A percentile compares a stretch with the other conserved stretches of the same genome.
phyloP scores from a whole-genome alignment of 768 basidiomycete genomes.

The Gelatoporia subvermispora region DNA sequence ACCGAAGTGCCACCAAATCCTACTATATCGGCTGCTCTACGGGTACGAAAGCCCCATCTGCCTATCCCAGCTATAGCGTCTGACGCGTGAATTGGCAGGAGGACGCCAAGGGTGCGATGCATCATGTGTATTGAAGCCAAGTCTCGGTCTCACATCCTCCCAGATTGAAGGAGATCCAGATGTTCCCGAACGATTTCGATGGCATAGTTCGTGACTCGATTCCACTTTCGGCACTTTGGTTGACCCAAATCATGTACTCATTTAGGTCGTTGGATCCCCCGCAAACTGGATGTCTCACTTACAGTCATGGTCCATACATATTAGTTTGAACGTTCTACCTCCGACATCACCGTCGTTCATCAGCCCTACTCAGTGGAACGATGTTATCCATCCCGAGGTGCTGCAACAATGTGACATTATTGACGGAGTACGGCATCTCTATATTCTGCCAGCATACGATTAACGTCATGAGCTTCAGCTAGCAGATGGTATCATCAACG shows the following conservation, averaged over 20 bases:
- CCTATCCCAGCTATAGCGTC: not conserved
- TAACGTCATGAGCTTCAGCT: constrained; percentile 10
- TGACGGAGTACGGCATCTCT: constrained; percentile 27
- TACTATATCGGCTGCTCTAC: constrained; percentile 29
- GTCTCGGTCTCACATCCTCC: not conserved
- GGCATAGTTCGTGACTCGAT: constrained; percentile 19
- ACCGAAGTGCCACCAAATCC: constrained; percentile 12
- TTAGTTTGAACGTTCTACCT: constrained; percentile 18
- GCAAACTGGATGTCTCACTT: constrained; percentile 23
- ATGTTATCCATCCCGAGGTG: constrained; percentile 25
- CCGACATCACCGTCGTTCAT: constrained; percentile 22
- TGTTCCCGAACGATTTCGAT: constrained; percentile 30
- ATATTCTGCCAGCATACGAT: not conserved
- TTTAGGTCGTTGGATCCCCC: constrained; percentile 27
- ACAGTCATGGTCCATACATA: constrained; percentile 19
- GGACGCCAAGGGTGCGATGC: constrained; percentile 25
- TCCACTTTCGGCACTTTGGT: not conserved
- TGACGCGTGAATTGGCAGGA: constrained; percentile 4
- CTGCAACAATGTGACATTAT: constrained; percentile 27
- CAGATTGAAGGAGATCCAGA: constrained; percentile 21
- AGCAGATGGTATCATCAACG: constrained; percentile 24
- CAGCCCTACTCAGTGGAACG: constrained; percentile 17
- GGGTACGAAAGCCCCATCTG: constrained; percentile 9
- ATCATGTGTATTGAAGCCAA: not conserved
- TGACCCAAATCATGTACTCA: not conserved